Percentiles rank a stretch among this genome's conserved stretches.
These are phyloP conservation scores for Orychophragmus violaceus DNA, from an alignment of 345 rosid species.

Conservation along the genomic window DNA sequence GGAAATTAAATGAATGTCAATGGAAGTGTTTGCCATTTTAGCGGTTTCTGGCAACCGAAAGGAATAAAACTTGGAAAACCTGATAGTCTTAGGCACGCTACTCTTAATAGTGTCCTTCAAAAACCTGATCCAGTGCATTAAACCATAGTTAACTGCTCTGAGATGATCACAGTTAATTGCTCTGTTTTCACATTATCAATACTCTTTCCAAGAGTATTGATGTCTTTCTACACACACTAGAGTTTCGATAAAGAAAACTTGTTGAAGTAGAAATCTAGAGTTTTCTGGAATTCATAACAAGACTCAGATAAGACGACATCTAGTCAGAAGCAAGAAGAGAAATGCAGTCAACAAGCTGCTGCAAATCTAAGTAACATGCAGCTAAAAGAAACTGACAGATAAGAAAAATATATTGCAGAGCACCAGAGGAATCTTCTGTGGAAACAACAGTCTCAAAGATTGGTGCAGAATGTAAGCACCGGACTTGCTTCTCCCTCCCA, in stretches of 20 bases:
- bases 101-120: too few relatives aligned
- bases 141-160: too few relatives aligned
- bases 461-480: conserved; percentile 14
- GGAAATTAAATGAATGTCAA: neutral
- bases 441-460: conserved; percentile 9
- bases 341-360: neutral
- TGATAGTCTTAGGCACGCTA: too few relatives aligned
- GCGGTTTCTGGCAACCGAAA: too few relatives aligned
- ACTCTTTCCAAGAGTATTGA: too few relatives aligned
- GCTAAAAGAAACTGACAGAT: neutral
- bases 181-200: too few relatives aligned
- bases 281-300: neutral
- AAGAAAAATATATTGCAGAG: neutral
- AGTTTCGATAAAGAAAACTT: neutral
- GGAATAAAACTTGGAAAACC: too few relatives aligned
- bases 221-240: neutral
- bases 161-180: too few relatives aligned
- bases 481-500: conserved; percentile 13
- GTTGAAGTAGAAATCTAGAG: neutral
- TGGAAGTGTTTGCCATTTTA: neutral
- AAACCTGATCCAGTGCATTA: too few relatives aligned
- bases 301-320: neutral
- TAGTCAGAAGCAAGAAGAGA: neutral
- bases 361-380: too few relatives aligned
- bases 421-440: neutral